Evolutionary conservation across 148 eudicot species (phyloP).

Genomic region (Diospyros lotus): DNA sequence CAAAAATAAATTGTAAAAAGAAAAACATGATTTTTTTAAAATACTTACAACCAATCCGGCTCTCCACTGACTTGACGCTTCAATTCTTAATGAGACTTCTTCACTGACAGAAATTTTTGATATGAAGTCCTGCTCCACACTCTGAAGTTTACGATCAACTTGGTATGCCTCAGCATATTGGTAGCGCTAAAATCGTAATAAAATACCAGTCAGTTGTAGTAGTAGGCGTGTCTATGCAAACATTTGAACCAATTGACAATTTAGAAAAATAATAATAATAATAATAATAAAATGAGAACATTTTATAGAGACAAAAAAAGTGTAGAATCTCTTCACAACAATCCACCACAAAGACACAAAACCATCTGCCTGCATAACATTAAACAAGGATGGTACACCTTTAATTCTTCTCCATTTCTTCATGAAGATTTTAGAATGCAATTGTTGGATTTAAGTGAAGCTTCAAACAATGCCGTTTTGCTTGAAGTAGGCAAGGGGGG

Average conservation of each 20-base stretch:
- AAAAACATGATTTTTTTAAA: conserved; percentile 1
- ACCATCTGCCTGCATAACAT: too few species aligned
- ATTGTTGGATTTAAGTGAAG: too few species aligned
- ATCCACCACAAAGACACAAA: too few species aligned
- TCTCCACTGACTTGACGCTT: conserved; percentile 71
- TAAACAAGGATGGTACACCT: too few species aligned
- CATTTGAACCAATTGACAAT: background rate
- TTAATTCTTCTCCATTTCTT: too few species aligned
- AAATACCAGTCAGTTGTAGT: conserved; percentile 1
- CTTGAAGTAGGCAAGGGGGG: too few species aligned
- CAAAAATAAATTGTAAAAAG: background rate
- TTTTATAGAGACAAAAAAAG: too few species aligned
- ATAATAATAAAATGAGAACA: background rate
- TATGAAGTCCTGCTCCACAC: conserved; percentile 64
- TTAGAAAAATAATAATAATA: background rate
- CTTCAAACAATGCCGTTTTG: too few species aligned
- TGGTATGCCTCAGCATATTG: conserved; percentile 82
- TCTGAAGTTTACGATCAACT: conserved; percentile 59
- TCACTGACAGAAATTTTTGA: conserved; percentile 45
- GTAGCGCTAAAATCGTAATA: conserved; percentile 55
- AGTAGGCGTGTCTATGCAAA: background rate
- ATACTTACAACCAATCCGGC: conserved; percentile 86
- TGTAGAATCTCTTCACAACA: too few species aligned
- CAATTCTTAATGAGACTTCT: conserved; percentile 44
- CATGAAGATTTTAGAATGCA: too few species aligned